Evolutionary conservation across 2,329 filamentous ascomycete genomes (phyloP).

Genomic region (Arthrobotrys iridis): DNA sequence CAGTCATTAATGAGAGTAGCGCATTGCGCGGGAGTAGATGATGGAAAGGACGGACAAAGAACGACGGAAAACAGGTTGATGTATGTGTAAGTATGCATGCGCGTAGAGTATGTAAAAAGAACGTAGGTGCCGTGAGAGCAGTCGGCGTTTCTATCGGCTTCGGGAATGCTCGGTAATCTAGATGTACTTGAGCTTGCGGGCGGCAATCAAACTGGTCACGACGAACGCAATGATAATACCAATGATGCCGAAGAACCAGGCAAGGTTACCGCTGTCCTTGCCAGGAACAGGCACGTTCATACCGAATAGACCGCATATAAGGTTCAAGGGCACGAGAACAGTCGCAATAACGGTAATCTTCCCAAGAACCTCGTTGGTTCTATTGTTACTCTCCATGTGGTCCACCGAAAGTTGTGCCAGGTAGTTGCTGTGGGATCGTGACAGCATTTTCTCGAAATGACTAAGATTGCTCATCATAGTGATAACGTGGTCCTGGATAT

Average conservation of each 20-base stretch:
- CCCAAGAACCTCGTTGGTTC: slow-evolving; percentile 89
- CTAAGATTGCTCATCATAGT: slow-evolving; percentile 97
- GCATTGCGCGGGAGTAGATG: neutral
- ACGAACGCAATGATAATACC: slow-evolving; percentile 46
- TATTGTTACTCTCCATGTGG: slow-evolving; percentile 96
- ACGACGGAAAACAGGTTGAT: neutral
- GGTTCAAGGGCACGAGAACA: slow-evolving; percentile 98
- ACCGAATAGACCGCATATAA: slow-evolving; percentile 97
- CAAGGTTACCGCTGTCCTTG: slow-evolving; percentile 80
- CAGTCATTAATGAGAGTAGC: neutral
- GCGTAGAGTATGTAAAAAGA: slow-evolving; percentile 18
- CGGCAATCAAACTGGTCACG: slow-evolving; percentile 32
- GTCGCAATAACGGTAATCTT: slow-evolving; percentile 96
- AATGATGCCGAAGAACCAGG: slow-evolving; percentile 75
- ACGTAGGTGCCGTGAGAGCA: neutral
- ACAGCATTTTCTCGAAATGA: slow-evolving; percentile 95
- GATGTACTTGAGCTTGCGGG: slow-evolving; percentile 40
- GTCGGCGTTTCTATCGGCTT: neutral
- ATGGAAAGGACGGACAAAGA: neutral
- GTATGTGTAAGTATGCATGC: slow-evolving; percentile 4
- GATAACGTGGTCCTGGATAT: slow-evolving; percentile 98
- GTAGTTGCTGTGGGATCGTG: slow-evolving; percentile 92
- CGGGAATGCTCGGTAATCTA: neutral
- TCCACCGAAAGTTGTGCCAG: slow-evolving; percentile 81
- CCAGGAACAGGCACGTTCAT: slow-evolving; percentile 99